These are phyloP conservation scores for Megacollybia marginata DNA, from an alignment of 768 basidiomycete species.

Conservation along the genomic window DNA sequence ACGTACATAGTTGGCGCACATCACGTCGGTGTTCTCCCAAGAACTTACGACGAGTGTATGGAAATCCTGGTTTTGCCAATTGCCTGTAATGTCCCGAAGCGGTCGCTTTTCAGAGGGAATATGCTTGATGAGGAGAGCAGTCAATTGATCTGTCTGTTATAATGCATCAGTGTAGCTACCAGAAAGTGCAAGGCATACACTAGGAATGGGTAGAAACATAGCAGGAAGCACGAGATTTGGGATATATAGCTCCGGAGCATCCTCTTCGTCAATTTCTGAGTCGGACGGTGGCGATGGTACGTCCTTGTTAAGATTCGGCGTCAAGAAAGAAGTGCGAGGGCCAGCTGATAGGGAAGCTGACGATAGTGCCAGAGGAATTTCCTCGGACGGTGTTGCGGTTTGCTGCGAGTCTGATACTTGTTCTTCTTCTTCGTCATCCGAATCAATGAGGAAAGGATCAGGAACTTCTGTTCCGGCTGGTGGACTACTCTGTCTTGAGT, in stretches of 20 bases:
- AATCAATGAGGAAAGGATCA: constrained; percentile 57
- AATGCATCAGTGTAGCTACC: constrained; percentile 38
- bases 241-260: constrained; percentile 52
- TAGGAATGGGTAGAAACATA: constrained; percentile 86
- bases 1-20: constrained; percentile 9
- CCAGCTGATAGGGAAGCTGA: constrained; percentile 12
- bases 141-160: constrained; percentile 78
- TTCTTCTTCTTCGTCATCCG: constrained; percentile 27
- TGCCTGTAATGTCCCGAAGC: constrained; percentile 63
- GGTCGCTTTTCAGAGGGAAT: constrained; percentile 74
- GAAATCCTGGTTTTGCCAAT: constrained; percentile 66
- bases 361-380: constrained; percentile 35
- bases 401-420: constrained; percentile 22
- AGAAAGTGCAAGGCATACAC: constrained; percentile 60
- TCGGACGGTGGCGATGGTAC: constrained; percentile 41
- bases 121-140: constrained; percentile 77
- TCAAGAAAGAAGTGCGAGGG: constrained; percentile 18
- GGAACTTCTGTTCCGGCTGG: constrained; percentile 40
- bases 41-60: constrained; percentile 73
- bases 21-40: constrained; percentile 11
- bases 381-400: constrained; percentile 29
- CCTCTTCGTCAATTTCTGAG: constrained; percentile 29
- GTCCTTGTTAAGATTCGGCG: constrained; percentile 45
- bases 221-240: constrained; percentile 65
- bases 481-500: neutral